Evolutionary conservation across 306 rosid genomes (phyloP), one percentile per base, ranked within the genome.

Genomic region (Prosopis cineraria): DNA sequence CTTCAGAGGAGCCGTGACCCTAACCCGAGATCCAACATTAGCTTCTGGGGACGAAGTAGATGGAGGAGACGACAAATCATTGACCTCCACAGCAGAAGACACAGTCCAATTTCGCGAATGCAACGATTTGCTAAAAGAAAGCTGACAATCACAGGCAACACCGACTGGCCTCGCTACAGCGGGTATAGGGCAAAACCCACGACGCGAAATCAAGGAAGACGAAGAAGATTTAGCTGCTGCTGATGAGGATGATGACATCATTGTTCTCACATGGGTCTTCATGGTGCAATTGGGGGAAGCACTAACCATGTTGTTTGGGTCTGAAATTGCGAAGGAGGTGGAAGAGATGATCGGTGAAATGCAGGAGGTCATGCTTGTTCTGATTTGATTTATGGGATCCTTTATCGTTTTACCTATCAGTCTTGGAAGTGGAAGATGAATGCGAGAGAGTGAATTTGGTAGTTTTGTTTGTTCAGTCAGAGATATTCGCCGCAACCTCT

Each of bases 1-100:
- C 85, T 95, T 95, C 73, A 95, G 60, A 16, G 94, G 93, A 27
- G 43, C 96, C 77, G 85, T 93, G 36, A 95, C 99, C 93, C 84
- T 93, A 39, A 95, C 88, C 81, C 85, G 83, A 20, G 93, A 85
- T 47, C 99, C 99, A 50, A 93, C 79, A 81, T 83, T 90, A 6
- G 67, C 67, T 11, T 65, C 82, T 29, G 80, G 76, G 45, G 72
- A 10, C 16, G 80, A 82, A 13, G 77, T 69, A 14, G 85, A 69
- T 3, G 82, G 43, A 12, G 90, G 62, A 4, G 88, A 74, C 1
- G 94, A 80, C 19, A 30, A 24, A 31, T 77, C 67, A 41, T 77
- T 33, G 8, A 58, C 81, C 69, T 84, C 83, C 40, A 69, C 82
- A 4, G 80, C 82, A 76, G 72, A 44, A 44, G 67, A 78, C 27